A percentile compares a stretch with the other conserved stretches of the same genome.
Conservation (phyloP, 257 asterid species). For the Nicotiana paniculata region DNA sequence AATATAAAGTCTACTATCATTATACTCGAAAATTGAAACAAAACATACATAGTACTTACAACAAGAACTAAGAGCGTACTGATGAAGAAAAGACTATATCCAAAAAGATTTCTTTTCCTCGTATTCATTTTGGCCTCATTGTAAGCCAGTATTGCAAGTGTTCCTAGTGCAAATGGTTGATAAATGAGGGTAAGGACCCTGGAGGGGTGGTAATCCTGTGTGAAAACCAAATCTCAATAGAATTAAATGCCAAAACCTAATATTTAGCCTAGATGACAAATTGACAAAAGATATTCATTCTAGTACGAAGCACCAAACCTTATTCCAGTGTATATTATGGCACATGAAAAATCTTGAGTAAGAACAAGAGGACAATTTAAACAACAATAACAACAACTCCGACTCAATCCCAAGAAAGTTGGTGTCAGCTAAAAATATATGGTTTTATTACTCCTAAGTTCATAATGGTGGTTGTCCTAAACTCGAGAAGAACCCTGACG, state of each 20-base stretch:
- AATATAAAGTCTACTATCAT: background rate
- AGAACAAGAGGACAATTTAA: background rate
- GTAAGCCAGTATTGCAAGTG: constrained; percentile 31
- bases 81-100: constrained; percentile 32
- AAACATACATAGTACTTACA: constrained; percentile 19
- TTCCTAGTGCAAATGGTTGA: constrained; percentile 48
- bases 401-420: too few relatives aligned
- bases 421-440: too few relatives aligned
- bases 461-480: background rate
- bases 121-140: constrained; percentile 40
- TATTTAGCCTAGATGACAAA: background rate
- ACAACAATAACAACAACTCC: too few relatives aligned
- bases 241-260: background rate
- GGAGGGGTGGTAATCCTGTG: constrained; percentile 36
- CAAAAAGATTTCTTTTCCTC: constrained; percentile 31
- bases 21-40: background rate
- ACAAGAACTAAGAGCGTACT: constrained; percentile 31
- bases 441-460: background rate
- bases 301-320: background rate
- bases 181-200: constrained; percentile 49
- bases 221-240: background rate
- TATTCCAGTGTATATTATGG: background rate
- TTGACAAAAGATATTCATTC: background rate
- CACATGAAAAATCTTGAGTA: background rate
- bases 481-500: background rate